Conservation (phyloP, 345 rosid genomes). For the Citrus glauca region DNA sequence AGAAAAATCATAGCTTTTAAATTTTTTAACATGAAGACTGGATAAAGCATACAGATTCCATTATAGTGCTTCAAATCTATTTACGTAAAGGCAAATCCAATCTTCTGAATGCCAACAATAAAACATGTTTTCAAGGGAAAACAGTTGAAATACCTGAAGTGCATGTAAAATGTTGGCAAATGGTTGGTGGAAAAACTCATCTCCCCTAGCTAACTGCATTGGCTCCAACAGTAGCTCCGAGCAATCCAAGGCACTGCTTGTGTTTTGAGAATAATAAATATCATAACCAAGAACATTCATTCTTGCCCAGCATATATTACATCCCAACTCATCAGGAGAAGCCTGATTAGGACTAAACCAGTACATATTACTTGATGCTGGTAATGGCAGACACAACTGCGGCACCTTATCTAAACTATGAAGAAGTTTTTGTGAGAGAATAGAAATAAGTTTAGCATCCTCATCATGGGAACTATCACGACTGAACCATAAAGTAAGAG, state of each 20-base stretch:
- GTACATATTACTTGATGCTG: slow-evolving; percentile 80
- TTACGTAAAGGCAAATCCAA: background rate
- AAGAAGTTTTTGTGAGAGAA: slow-evolving; percentile 37
- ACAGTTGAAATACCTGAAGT: slow-evolving; percentile 58
- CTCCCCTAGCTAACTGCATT: slow-evolving; percentile 55
- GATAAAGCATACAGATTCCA: background rate
- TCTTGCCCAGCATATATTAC: slow-evolving; percentile 72
- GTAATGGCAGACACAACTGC: slow-evolving; percentile 37
- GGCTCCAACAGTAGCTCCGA: slow-evolving; percentile 43
- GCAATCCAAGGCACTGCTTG: slow-evolving; percentile 21
- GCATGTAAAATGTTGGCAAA: slow-evolving; percentile 68
- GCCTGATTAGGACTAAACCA: slow-evolving; percentile 54
- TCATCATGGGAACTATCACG: slow-evolving; percentile 77
- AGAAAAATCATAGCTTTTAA: background rate
- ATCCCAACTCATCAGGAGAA: slow-evolving; percentile 38
- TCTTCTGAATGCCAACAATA: background rate
- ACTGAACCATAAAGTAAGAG: slow-evolving; percentile 89
- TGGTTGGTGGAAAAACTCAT: slow-evolving; percentile 34
- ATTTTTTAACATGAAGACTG: background rate
- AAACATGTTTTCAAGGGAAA: background rate
- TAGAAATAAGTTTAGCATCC: slow-evolving; percentile 72
- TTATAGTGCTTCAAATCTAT: background rate
- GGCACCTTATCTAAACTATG: slow-evolving; percentile 8
- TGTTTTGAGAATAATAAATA: slow-evolving; percentile 37
- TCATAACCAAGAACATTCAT: slow-evolving; percentile 57